phyloP scores from a whole-genome alignment of 768 basidiomycete species.

The Mycena sanguinolenta region DNA sequence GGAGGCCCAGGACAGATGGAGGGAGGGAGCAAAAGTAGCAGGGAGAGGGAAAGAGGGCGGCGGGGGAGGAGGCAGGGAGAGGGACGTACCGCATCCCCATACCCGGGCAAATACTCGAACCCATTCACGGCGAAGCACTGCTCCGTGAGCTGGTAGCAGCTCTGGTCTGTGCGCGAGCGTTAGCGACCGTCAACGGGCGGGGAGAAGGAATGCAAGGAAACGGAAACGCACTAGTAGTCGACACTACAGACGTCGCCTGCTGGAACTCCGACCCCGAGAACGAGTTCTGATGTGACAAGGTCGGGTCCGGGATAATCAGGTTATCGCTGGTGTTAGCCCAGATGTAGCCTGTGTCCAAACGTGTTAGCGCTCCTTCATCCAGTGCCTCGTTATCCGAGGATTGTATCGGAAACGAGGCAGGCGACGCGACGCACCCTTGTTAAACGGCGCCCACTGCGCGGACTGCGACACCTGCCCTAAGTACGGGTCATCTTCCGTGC shows the following conservation, averaged over 20 bases:
- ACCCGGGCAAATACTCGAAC: constrained; percentile 66
- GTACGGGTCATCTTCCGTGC: constrained; percentile 2
- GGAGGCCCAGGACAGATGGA: neutral
- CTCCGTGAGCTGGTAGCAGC: constrained; percentile 59
- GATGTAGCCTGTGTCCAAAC: constrained; percentile 48
- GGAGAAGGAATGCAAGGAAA: too few relatives aligned
- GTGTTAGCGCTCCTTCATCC: too few relatives aligned
- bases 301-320: constrained; percentile 52
- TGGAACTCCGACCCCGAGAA: constrained; percentile 61
- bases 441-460: constrained; percentile 67
- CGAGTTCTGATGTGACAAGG: constrained; percentile 53
- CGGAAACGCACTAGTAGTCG: constrained; percentile 43
- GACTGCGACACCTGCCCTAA: constrained; percentile 62
- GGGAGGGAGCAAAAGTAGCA: too few relatives aligned
- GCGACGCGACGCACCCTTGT: constrained; percentile 22
- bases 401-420: too few relatives aligned
- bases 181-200: too few relatives aligned
- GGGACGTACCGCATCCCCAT: constrained; percentile 54
- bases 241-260: constrained; percentile 55
- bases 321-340: constrained; percentile 54
- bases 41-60: neutral
- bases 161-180: constrained; percentile 43
- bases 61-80: neutral
- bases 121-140: constrained; percentile 64
- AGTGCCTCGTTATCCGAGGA: too few relatives aligned